Evolutionary conservation across 768 basidiomycete species (phyloP), one percentile per base, ranked within the genome.

Genomic region (Mycena metata): DNA sequence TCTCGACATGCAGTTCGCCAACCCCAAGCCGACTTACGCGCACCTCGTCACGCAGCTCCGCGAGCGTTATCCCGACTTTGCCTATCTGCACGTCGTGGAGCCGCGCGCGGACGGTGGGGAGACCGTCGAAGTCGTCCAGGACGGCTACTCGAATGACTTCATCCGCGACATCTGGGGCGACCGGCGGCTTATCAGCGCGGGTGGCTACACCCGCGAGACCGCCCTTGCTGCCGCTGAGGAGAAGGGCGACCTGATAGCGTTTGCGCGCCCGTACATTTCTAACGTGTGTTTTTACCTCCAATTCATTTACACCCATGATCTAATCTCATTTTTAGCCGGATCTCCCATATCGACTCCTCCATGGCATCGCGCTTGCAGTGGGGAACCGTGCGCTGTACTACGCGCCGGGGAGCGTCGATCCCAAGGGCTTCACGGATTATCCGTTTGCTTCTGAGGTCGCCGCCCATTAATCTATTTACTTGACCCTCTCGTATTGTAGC

Each of bases 1-100:
- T 63, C 78, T 55, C 77, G 78, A 76, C 49, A 81, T 85, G 81
- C 71, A 77, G 17, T 82, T 83, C 80, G 64, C 67, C 1, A 81
- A 86, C 60, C 85, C 84, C 0, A 71, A 77, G 13, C 83, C 85
- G 3, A 82, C 80, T 5, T 88, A 83, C 77, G 58, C 75, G 0
- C 81, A 86, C 76, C 69, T 88, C 21, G 79, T 83, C 39, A 82
- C 85, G 69, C 76, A 82, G 30, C 30, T 52, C 30, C 50, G 50
- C 33, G 50, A 52, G 30, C 50, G 50, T 17, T 35, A 52, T 17
- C 50, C 50, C 2, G 50, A 52, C 10, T 19, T 52, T 12, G 50
- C 50, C 17, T 52, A 52, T 19, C 33, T 52, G 30, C 50, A 52
- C 12, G 30, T 52, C 15, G 50, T 52, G 2, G 50, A 52, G 30